Percentiles rank a stretch among this genome's conserved stretches.
Conservation (phyloP, 75 land plant genomes). For the Isoetes taiwanensis region DNA sequence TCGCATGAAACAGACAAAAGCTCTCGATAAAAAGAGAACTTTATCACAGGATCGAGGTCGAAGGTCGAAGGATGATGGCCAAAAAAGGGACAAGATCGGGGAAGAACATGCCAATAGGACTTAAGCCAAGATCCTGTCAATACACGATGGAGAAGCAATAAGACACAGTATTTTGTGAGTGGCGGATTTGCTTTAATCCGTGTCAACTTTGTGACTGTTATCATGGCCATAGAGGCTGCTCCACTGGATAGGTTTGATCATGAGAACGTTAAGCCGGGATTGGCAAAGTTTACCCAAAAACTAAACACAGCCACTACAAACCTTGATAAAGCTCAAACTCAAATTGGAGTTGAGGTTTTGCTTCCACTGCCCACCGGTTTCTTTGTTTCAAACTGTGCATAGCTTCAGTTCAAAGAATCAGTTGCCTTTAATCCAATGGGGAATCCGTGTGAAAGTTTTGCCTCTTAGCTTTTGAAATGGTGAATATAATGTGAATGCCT, state of each 20-base stretch:
- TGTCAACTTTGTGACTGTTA: conserved; percentile 75
- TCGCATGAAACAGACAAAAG: no score
- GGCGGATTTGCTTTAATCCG: conserved; percentile 94
- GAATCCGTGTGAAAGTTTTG: no score
- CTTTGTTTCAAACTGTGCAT: no score
- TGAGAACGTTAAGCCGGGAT: conserved; percentile 49
- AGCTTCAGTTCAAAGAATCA: no score
- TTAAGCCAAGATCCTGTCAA: conserved; percentile 85
- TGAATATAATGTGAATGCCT: no score
- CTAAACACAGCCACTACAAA: conserved; percentile 63
- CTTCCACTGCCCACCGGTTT: not conserved
- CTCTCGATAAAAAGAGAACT: no score
- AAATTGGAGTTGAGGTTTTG: conserved; percentile 70
- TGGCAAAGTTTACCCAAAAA: conserved; percentile 73
- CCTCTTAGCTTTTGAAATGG: no score
- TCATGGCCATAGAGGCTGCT: conserved; percentile 65
- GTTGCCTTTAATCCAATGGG: no score
- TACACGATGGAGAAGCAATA: conserved; percentile 75
- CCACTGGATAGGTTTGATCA: conserved; percentile 68
- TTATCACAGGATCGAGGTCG: no score
- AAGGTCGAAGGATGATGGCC: no score
- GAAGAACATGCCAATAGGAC: no score
- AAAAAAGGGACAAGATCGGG: no score
- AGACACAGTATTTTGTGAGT: conserved; percentile 74
- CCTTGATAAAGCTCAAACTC: conserved; percentile 87